Evolutionary conservation across 257 asterid species (phyloP).

Genomic region (Plantago ovata): DNA sequence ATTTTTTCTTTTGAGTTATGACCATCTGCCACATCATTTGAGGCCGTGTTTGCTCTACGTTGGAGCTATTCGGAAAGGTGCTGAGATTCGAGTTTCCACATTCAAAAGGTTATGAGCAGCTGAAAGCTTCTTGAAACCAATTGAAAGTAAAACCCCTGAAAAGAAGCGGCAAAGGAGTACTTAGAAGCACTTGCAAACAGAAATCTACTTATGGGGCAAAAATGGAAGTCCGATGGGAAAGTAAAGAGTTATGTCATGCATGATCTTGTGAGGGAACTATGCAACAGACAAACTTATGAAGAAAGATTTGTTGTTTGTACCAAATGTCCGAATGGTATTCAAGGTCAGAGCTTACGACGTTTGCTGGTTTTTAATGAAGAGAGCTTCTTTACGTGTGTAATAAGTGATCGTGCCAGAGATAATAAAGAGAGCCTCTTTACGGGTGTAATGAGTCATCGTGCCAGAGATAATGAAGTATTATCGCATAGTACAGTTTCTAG

Average conservation of each 20-base stretch:
- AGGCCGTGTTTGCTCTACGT: conserved; percentile 14
- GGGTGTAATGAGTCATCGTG: not conserved
- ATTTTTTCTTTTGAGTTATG: conserved; percentile 18
- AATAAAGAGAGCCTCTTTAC: not conserved
- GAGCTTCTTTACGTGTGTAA: not conserved
- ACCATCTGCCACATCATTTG: conserved; percentile 22
- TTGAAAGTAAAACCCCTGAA: conserved; percentile 13
- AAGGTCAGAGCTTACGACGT: not conserved
- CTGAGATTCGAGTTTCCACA: conserved; percentile 7
- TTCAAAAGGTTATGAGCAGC: conserved; percentile 23
- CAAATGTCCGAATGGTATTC: too few species aligned
- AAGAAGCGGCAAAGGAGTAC: conserved; percentile 17
- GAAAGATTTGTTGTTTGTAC: conserved; percentile 15
- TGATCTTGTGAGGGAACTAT: conserved; percentile 24
- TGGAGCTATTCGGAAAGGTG: conserved; percentile 12
- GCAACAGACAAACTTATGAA: conserved; percentile 11
- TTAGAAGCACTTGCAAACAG: conserved; percentile 18
- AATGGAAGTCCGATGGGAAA: conserved; percentile 9
- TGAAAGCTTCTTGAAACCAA: conserved; percentile 22
- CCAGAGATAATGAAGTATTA: not conserved
- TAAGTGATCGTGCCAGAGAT: not conserved
- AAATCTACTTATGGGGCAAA: conserved; percentile 9
- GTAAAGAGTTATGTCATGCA: conserved; percentile 18
- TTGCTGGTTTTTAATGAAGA: not conserved
- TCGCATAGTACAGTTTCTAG: not conserved